These are phyloP conservation scores for Psilocybe tampanensis DNA, from an alignment of 768 basidiomycete genomes.

Conservation along the genomic window DNA sequence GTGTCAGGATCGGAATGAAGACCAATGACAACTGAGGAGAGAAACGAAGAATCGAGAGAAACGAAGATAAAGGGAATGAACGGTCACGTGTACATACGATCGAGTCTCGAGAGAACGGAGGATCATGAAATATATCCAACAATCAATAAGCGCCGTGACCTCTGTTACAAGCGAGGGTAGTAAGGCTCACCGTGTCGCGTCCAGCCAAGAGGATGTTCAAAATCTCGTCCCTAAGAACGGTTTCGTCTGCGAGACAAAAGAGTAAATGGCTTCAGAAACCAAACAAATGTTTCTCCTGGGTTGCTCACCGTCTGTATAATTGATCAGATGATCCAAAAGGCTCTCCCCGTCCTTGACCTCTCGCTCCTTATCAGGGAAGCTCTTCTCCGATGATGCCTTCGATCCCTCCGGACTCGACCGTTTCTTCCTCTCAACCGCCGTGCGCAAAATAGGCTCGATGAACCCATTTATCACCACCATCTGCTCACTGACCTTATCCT, in stretches of 20 bases:
- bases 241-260: conserved; percentile 30
- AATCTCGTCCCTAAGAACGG: conserved; percentile 45
- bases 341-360: conserved; percentile 46
- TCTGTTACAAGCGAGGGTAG: background rate
- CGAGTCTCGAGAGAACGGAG: too few relatives aligned
- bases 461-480: conserved; percentile 52
- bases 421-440: conserved; percentile 45
- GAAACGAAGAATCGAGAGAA: too few relatives aligned
- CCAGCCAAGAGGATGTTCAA: conserved; percentile 57
- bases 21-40: too few relatives aligned
- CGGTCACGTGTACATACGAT: too few relatives aligned
- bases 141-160: background rate
- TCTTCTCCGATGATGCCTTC: conserved; percentile 13
- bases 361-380: conserved; percentile 23
- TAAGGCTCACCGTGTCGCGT: conserved; percentile 45
- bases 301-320: conserved; percentile 49
- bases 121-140: too few relatives aligned
- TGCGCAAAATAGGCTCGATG: conserved; percentile 53
- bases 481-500: conserved; percentile 45
- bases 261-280: background rate
- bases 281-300: background rate
- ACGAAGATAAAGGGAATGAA: too few relatives aligned
- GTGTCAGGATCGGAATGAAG: background rate
- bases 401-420: conserved; percentile 17
- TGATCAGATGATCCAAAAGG: conserved; percentile 55